These are phyloP conservation scores for Solidago caesia DNA, from an alignment of 129 eudicot species.

Conservation along the genomic window DNA sequence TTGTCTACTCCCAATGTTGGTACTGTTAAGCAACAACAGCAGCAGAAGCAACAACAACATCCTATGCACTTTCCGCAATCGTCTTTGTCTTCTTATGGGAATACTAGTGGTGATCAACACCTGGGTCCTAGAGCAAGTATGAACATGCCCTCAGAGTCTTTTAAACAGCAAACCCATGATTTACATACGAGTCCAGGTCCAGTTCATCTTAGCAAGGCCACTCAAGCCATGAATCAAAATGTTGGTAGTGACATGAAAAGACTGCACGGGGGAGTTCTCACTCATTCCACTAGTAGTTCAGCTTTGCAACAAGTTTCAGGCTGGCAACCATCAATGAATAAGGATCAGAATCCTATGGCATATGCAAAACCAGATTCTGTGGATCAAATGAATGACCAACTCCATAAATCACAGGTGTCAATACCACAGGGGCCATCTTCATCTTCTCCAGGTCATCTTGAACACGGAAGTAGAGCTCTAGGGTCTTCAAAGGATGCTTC, in stretches of 20 bases:
- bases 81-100: constrained; percentile 53
- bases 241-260: constrained; percentile 46
- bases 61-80: constrained; percentile 48
- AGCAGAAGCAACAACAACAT: constrained; percentile 48
- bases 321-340: constrained; percentile 48
- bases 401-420: constrained; percentile 39
- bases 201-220: constrained; percentile 40
- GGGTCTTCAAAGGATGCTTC: constrained; percentile 47
- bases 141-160: constrained; percentile 40
- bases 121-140: constrained; percentile 35
- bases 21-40: constrained; percentile 49
- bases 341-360: constrained; percentile 1
- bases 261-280: constrained; percentile 45
- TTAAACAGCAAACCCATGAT: constrained; percentile 48
- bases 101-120: constrained; percentile 20
- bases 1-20: constrained; percentile 35
- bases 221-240: constrained; percentile 40
- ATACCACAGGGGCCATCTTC: not conserved
- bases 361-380: constrained; percentile 61
- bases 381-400: constrained; percentile 68
- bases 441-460: constrained; percentile 34
- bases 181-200: constrained; percentile 28
- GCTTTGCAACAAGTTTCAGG: constrained; percentile 32
- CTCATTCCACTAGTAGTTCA: constrained; percentile 37
- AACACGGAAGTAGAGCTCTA: constrained; percentile 40